Conservation (phyloP, 2,329 filamentous ascomycete genomes). For the Cladosporium oxysporum region DNA sequence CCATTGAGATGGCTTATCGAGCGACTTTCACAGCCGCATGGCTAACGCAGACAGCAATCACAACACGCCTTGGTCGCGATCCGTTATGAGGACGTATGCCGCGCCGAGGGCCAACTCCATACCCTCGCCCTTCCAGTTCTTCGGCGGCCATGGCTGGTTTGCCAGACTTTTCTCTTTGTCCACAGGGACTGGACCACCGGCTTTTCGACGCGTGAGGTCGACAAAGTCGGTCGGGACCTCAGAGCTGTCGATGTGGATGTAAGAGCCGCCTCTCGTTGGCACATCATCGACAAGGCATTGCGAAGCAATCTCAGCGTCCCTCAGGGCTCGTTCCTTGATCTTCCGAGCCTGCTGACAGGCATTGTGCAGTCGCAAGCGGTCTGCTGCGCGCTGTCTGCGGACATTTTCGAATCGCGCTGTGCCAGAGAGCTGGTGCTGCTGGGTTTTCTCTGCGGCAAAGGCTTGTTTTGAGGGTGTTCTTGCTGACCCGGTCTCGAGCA, state of each 20-base stretch:
- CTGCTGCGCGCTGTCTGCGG: not conserved
- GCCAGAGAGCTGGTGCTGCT: not conserved
- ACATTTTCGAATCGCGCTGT: not conserved
- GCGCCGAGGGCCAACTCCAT: not conserved
- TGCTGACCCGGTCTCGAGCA: not conserved
- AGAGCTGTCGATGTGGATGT: not conserved
- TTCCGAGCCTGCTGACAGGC: not conserved
- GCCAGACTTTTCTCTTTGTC: not conserved
- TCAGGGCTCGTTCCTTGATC: not conserved
- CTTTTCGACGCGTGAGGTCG: not conserved
- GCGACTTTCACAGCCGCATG: not conserved
- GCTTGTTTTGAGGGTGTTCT: not conserved
- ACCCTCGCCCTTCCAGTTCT: not conserved
- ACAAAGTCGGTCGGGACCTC: not conserved
- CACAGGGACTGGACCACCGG: no score
- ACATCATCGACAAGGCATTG: not conserved
- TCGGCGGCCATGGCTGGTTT: not conserved
- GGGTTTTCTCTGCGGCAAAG: not conserved
- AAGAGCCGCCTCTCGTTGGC: not conserved
- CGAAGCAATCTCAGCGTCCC: not conserved
- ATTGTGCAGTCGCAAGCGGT: not conserved
- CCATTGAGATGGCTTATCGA: not conserved
- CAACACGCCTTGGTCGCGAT: not conserved
- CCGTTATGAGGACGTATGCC: not conserved
- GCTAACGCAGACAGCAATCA: not conserved